phyloP scores from a whole-genome alignment of 192 early-diverging fungal species.

The Entomortierella parvispora region DNA sequence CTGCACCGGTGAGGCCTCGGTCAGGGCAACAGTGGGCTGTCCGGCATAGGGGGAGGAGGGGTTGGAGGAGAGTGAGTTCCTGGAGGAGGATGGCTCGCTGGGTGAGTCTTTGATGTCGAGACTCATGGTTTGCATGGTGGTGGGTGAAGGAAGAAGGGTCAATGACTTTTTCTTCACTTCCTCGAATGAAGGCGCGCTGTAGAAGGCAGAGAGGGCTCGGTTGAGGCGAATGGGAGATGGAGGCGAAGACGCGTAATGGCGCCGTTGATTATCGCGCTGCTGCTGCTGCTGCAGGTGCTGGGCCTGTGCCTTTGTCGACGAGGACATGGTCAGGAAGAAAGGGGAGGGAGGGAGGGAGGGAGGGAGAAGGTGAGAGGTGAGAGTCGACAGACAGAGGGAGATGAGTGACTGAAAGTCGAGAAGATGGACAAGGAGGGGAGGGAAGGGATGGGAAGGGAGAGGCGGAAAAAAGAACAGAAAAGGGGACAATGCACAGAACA shows the following conservation, averaged over 20 bases:
- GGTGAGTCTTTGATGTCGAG: constrained; percentile 11
- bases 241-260: constrained; percentile 1
- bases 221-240: constrained; percentile 15
- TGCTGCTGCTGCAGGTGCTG: constrained; percentile 8
- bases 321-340: not conserved
- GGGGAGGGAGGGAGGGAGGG: not conserved
- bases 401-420: not conserved
- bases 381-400: not conserved
- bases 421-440: not conserved
- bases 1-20: constrained; percentile 7
- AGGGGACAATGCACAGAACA: too few relatives aligned
- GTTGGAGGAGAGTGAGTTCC: constrained; percentile 6
- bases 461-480: not conserved
- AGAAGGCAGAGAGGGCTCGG: constrained; percentile 25
- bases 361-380: not conserved
- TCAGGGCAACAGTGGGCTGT: constrained; percentile 9
- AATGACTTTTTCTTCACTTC: constrained; percentile 13
- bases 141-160: constrained; percentile 20
- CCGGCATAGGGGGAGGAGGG: constrained; percentile 8
- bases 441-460: not conserved
- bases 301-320: not conserved
- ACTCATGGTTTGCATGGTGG: constrained; percentile 3
- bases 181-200: constrained; percentile 23
- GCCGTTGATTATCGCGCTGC: not conserved
- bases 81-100: not conserved